phyloP scores from a whole-genome alignment of 106 monocot species.

The Agapanthus africanus region DNA sequence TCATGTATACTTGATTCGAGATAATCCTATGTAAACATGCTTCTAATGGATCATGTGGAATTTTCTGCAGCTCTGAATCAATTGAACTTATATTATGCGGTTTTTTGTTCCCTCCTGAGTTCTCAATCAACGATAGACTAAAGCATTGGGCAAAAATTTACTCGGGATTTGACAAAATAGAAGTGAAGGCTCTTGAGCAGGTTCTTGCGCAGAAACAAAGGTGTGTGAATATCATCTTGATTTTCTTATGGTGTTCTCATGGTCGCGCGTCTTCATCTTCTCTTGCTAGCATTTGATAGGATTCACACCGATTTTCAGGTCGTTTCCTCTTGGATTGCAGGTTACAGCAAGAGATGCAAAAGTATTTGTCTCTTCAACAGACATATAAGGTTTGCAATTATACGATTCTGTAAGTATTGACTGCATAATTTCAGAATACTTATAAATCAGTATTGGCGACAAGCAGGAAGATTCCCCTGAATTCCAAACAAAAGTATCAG shows the following conservation, averaged over 20 bases:
- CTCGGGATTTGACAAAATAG: slow-evolving; percentile 73
- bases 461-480: slow-evolving; percentile 75
- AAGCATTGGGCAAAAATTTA: slow-evolving; percentile 67
- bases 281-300: slow-evolving; percentile 35
- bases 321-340: slow-evolving; percentile 71
- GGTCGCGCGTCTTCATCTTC: neutral
- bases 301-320: slow-evolving; percentile 32
- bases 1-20: neutral
- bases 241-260: neutral
- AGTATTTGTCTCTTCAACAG: slow-evolving; percentile 76
- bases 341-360: slow-evolving; percentile 93
- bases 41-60: neutral
- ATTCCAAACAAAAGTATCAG: slow-evolving; percentile 59
- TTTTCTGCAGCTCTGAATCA: slow-evolving; percentile 57
- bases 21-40: neutral
- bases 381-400: slow-evolving; percentile 50
- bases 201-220: slow-evolving; percentile 89
- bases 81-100: slow-evolving; percentile 75
- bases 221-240: slow-evolving; percentile 21
- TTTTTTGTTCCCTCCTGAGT: slow-evolving; percentile 73
- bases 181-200: slow-evolving; percentile 89
- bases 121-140: slow-evolving; percentile 60
- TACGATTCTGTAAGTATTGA: slow-evolving; percentile 2
- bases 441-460: slow-evolving; percentile 18
- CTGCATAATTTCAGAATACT: slow-evolving; percentile 1